A percentile compares a stretch with the other conserved stretches of the same genome.
Evolutionary conservation across 805 yeast genomes (phyloP).

Genomic region (Ogataea paraovalis): DNA sequence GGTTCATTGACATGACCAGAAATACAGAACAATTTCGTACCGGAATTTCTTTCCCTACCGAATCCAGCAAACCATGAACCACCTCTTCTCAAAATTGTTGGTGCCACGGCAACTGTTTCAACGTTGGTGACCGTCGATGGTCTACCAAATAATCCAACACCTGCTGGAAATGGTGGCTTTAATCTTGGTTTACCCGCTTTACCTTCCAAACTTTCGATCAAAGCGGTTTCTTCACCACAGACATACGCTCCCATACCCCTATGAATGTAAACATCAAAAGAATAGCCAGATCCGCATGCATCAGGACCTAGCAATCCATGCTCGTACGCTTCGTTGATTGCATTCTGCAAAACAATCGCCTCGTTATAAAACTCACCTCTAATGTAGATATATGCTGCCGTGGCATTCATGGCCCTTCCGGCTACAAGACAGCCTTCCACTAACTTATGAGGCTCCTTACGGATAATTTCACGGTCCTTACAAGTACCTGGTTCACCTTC

Average conservation of each 20-base stretch:
- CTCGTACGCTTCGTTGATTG: slow-evolving; percentile 83
- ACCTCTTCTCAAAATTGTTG: slow-evolving; percentile 85
- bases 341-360: slow-evolving; percentile 66
- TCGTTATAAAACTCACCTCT: slow-evolving; percentile 90
- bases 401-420: slow-evolving; percentile 89
- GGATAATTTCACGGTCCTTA: slow-evolving; percentile 85
- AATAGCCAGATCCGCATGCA: slow-evolving; percentile 85
- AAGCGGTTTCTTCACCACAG: slow-evolving; percentile 90
- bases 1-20: slow-evolving; percentile 92
- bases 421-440: slow-evolving; percentile 89
- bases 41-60: slow-evolving; percentile 82
- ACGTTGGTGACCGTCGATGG: slow-evolving; percentile 90
- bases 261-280: slow-evolving; percentile 79
- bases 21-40: slow-evolving; percentile 80
- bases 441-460: slow-evolving; percentile 89
- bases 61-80: slow-evolving; percentile 81
- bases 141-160: slow-evolving; percentile 86
- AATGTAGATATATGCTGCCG: slow-evolving; percentile 88
- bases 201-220: slow-evolving; percentile 86
- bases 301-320: slow-evolving; percentile 78
- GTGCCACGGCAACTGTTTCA: slow-evolving; percentile 87
- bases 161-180: slow-evolving; percentile 95
- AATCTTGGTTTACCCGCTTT: slow-evolving; percentile 92
- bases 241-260: slow-evolving; percentile 93
- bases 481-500: slow-evolving; percentile 96